Base-by-base conservation (phyloP, 768 basidiomycete genomes). In the Pisolithus orientalis region DNA sequence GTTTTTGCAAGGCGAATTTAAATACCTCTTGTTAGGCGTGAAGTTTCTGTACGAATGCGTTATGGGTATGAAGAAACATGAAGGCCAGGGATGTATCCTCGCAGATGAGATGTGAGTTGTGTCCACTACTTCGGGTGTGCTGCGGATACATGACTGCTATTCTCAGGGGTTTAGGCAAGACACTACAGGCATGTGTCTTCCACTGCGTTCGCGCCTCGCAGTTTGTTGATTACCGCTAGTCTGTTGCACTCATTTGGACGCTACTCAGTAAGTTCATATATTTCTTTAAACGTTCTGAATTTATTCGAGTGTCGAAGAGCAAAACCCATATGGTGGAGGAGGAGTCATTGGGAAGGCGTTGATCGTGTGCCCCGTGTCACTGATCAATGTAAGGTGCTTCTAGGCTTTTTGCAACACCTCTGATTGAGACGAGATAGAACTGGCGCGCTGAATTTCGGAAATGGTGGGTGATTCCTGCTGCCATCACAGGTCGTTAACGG, bases 391-490 rank as follows among this genome's bases (percentile, higher is more conserved):
- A 60, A 56, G 80, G 38, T 44, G 7, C 37, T n/a, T 42, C 28
- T 49, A 37, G 31, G 16, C 28, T n/a, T n/a, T 9, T 17, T 28
- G 45, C 11, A 13, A 28, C 52, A 58, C 9, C 55, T 4, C 16
- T 32, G 31, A 39, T 32, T 43, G 56, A 37, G 6, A 21, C 44
- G 24, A 44, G 28, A 14, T 40, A 95, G 85, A 98, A 97, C 64
- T 99, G 96, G 96, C 87, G 83, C 65, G 84, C 83, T 39, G 96
- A 99, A 66, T 93, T 99, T 63, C 78, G 86, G 59, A 98, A 98
- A 72, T 99, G 96, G 94, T 83, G 72, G 29, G 85, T 76, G 34
- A 34, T 13, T 14, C 5, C 34, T 13, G 68, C n/a, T 5, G 24
- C 47, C 39, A 24, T 27, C n/a, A 16, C 2, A 50, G 51, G 38